phyloP scores from a whole-genome alignment of 495 filamentous ascomycete genomes.

The Aeminium ludgeri region DNA sequence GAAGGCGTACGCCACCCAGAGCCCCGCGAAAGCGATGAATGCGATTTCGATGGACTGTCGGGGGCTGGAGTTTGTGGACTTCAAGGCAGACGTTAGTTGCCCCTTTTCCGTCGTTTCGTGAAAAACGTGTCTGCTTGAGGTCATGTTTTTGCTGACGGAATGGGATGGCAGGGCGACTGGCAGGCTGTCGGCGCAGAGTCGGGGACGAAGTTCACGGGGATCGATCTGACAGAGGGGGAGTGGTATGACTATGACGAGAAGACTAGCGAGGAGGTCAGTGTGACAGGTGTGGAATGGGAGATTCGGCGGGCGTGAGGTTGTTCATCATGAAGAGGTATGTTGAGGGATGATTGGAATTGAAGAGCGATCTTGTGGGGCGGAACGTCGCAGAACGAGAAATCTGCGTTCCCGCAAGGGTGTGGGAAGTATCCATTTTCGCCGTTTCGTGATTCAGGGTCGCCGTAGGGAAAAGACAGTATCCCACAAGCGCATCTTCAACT shows the following conservation, averaged over 20 bases:
- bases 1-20: slow-evolving; percentile 45
- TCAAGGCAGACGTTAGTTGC: slow-evolving; percentile 59
- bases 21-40: slow-evolving; percentile 55
- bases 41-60: slow-evolving; percentile 85
- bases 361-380: no score
- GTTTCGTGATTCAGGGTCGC: no score
- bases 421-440: no score
- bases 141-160: background rate
- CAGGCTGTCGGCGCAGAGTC: slow-evolving; percentile 67
- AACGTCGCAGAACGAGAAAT: no score
- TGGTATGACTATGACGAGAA: slow-evolving; percentile 82
- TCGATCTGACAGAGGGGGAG: slow-evolving; percentile 75
- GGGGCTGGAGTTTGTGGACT: slow-evolving; percentile 80
- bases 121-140: background rate
- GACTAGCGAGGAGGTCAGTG: slow-evolving; percentile 58
- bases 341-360: no score
- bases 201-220: slow-evolving; percentile 53
- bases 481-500: no score
- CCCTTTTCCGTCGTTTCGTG: background rate
- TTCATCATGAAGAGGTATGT: no score
- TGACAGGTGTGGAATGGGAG: slow-evolving; percentile 84
- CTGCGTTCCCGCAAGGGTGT: no score
- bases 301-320: slow-evolving; percentile 44
- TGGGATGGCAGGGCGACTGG: slow-evolving; percentile 78
- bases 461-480: no score